Conservation (phyloP, 305 asterid species). For the Andrographis paniculata region DNA sequence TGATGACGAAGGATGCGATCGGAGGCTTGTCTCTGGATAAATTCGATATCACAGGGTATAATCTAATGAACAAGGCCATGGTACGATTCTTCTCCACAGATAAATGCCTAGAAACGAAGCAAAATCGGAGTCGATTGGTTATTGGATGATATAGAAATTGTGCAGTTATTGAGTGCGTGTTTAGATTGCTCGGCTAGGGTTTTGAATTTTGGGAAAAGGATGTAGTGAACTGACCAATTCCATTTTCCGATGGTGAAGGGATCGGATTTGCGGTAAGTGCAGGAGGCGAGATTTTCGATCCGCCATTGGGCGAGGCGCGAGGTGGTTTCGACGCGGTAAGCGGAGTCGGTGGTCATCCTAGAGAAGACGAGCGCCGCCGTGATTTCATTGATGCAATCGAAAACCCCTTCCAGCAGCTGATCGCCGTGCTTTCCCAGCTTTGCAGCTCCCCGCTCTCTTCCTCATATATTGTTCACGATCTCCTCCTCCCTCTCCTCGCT, state of each 20-base stretch:
- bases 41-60: conserved; percentile 75
- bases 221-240: conserved; percentile 51
- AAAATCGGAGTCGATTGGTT: too few relatives aligned
- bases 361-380: conserved; percentile 53
- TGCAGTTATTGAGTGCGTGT: too few relatives aligned
- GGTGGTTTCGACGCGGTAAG: conserved; percentile 79
- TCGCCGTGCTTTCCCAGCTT: conserved; percentile 97
- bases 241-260: conserved; percentile 84
- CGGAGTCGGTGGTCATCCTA: conserved; percentile 86
- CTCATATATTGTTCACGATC: conserved; percentile 28
- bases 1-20: conserved; percentile 69
- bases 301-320: conserved; percentile 98
- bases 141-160: too few relatives aligned
- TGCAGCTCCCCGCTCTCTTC: conserved; percentile 32
- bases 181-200: neutral
- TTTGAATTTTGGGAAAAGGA: neutral
- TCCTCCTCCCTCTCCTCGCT: neutral
- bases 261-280: conserved; percentile 82
- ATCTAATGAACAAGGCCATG: conserved; percentile 48
- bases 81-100: conserved; percentile 88
- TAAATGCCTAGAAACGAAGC: conserved; percentile 73
- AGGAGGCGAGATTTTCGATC: conserved; percentile 72
- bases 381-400: conserved; percentile 89
- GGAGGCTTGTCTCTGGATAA: conserved; percentile 79
- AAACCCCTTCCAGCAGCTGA: conserved; percentile 59